A percentile compares a stretch with the other conserved stretches of the same genome.
Evolutionary conservation across 2,329 filamentous ascomycete genomes (phyloP).

Genomic region (Aspergillus sp.): DNA sequence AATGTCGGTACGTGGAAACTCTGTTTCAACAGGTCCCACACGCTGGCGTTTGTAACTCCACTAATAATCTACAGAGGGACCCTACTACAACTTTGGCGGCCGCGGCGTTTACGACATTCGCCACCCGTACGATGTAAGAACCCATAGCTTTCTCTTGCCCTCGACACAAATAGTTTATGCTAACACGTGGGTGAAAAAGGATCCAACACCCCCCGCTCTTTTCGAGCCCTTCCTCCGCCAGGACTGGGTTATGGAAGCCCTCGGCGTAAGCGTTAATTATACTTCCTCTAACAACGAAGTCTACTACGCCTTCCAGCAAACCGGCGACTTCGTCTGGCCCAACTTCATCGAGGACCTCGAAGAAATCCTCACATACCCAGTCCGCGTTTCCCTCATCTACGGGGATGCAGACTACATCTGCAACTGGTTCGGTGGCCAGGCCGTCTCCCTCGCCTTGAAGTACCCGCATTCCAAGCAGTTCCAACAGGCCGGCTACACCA

Average conservation of each 20-base stretch:
- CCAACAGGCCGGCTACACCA: conserved; percentile 66
- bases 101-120: conserved; percentile 64
- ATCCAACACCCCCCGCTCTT: conserved; percentile 64
- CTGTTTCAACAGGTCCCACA: background rate
- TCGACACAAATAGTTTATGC: background rate
- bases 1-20: conserved; percentile 47
- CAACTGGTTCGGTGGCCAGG: conserved; percentile 70
- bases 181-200: conserved; percentile 27
- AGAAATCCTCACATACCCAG: conserved; percentile 58
- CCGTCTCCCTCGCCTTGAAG: conserved; percentile 63
- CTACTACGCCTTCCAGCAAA: conserved; percentile 52
- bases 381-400: conserved; percentile 72
- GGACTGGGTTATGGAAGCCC: conserved; percentile 54
- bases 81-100: conserved; percentile 56
- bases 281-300: conserved; percentile 45
- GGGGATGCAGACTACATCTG: conserved; percentile 60
- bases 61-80: conserved; percentile 38
- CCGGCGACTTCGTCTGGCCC: conserved; percentile 63
- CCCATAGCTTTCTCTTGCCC: background rate
- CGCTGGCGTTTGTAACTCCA: background rate
- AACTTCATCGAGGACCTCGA: conserved; percentile 62
- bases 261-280: conserved; percentile 65
- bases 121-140: conserved; percentile 43
- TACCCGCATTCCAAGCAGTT: conserved; percentile 58
- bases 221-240: conserved; percentile 67